Conservation (phyloP, 257 asterid genomes). For the Solanum medicagineum region DNA sequence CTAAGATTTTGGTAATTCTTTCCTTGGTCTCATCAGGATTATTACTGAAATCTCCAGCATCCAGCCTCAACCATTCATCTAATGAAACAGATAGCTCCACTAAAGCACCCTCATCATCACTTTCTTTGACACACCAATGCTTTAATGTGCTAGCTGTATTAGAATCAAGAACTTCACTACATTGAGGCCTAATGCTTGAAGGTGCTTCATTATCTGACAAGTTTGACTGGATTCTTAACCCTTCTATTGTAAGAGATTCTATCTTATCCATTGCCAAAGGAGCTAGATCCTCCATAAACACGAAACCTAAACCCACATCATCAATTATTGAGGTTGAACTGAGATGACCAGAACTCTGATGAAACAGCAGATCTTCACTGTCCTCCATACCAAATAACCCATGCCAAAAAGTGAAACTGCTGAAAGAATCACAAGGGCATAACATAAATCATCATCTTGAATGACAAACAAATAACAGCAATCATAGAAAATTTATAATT, state of each 20-base stretch:
- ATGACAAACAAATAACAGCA: not conserved
- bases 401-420: conserved; percentile 19
- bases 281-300: conserved; percentile 41
- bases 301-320: conserved; percentile 27
- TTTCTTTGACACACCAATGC: conserved; percentile 8
- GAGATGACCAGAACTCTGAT: conserved; percentile 3
- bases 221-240: conserved; percentile 65
- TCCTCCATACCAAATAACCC: conserved; percentile 3
- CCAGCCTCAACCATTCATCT: conserved; percentile 52
- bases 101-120: conserved; percentile 18
- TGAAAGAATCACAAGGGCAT: not conserved
- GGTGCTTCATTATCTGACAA: conserved; percentile 51
- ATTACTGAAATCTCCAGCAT: conserved; percentile 20
- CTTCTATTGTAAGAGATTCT: conserved; percentile 64
- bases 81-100: conserved; percentile 30
- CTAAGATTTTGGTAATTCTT: conserved; percentile 14
- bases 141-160: conserved; percentile 4
- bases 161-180: conserved; percentile 5
- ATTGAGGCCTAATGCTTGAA: conserved; percentile 29
- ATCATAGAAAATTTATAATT: not conserved
- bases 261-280: conserved; percentile 38
- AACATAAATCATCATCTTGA: not conserved
- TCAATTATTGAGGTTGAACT: conserved; percentile 16
- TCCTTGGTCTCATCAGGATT: conserved; percentile 16
- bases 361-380: conserved; percentile 1